A percentile compares a stretch with the other conserved stretches of the same genome.
phyloP scores from a whole-genome alignment of 192 early-diverging fungal species.

The Mortierella hygrophila region DNA sequence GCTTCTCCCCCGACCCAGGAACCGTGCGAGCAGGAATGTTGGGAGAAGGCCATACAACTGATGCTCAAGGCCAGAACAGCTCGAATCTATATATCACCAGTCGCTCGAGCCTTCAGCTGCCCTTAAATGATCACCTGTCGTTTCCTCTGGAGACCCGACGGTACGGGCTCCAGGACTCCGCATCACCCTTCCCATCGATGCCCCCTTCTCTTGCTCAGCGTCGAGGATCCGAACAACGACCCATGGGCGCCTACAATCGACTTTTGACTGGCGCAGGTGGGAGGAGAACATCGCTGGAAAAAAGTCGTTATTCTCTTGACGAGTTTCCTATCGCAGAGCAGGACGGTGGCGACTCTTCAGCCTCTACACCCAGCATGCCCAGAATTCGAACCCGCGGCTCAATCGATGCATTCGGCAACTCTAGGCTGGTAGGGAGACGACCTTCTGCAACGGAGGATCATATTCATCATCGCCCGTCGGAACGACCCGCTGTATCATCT shows the following conservation, averaged over 20 bases:
- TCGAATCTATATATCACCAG: slow-evolving; percentile 18
- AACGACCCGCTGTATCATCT: neutral
- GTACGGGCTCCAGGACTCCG: slow-evolving; percentile 25
- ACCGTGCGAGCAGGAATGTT: neutral
- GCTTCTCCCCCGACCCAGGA: neutral
- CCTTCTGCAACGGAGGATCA: slow-evolving; percentile 1
- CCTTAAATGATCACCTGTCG: slow-evolving; percentile 19
- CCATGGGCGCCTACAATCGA: slow-evolving; percentile 23
- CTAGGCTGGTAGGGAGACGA: neutral
- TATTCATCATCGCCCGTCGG: neutral
- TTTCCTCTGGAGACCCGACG: slow-evolving; percentile 16
- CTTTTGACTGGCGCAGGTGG: slow-evolving; percentile 8
- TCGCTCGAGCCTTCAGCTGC: slow-evolving; percentile 26
- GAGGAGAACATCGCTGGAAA: slow-evolving; percentile 6
- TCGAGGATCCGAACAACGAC: neutral
- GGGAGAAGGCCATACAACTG: neutral
- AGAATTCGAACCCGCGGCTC: neutral
- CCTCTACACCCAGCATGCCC: neutral
- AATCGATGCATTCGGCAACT: neutral
- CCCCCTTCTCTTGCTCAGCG: neutral
- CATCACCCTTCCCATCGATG: slow-evolving; percentile 4
- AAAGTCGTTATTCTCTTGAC: slow-evolving; percentile 8
- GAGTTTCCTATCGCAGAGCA: slow-evolving; percentile 12
- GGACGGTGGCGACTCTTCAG: neutral
- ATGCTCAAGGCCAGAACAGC: neutral